phyloP scores from a whole-genome alignment of 2,329 filamentous ascomycete genomes.

The Xylariaceae sp. region DNA sequence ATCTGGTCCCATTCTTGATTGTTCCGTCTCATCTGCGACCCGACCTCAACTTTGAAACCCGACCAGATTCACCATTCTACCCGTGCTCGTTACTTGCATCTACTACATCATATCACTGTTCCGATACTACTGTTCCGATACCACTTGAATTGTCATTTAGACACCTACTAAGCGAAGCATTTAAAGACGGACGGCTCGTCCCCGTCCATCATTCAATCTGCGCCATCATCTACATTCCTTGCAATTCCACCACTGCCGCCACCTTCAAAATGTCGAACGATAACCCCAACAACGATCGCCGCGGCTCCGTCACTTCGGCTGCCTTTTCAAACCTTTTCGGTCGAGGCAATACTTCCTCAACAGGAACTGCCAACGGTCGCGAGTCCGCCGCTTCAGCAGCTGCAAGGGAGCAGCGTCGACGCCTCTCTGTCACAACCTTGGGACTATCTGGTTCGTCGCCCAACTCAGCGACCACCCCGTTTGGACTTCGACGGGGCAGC shows the following conservation, averaged over 20 bases:
- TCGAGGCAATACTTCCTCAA: slow-evolving; percentile 55
- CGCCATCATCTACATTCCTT: slow-evolving; percentile 6
- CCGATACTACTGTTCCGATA: slow-evolving; percentile 5
- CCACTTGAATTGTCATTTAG: slow-evolving; percentile 13
- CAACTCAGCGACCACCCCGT: slow-evolving; percentile 51
- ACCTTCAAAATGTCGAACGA: slow-evolving; percentile 38
- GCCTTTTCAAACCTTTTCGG: slow-evolving; percentile 62
- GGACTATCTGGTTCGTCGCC: slow-evolving; percentile 74
- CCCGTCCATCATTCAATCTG: background rate
- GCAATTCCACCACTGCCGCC: background rate
- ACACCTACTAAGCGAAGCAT: slow-evolving; percentile 4
- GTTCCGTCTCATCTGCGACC: slow-evolving; percentile 1
- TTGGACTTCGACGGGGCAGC: slow-evolving; percentile 64
- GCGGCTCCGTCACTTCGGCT: slow-evolving; percentile 60
- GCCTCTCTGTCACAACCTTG: slow-evolving; percentile 74
- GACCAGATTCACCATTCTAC: slow-evolving; percentile 16
- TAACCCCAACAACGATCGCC: slow-evolving; percentile 44
- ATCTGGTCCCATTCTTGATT: slow-evolving; percentile 8
- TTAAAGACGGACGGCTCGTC: slow-evolving; percentile 3
- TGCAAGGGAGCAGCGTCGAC: slow-evolving; percentile 57
- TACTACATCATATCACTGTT: slow-evolving; percentile 24
- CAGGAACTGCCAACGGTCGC: slow-evolving; percentile 36
- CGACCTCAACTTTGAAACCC: slow-evolving; percentile 6
- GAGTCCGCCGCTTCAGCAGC: slow-evolving; percentile 31
- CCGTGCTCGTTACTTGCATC: slow-evolving; percentile 15